Base-by-base conservation (phyloP, 2,329 filamentous ascomycete genomes). In the Didymella segeticola region DNA sequence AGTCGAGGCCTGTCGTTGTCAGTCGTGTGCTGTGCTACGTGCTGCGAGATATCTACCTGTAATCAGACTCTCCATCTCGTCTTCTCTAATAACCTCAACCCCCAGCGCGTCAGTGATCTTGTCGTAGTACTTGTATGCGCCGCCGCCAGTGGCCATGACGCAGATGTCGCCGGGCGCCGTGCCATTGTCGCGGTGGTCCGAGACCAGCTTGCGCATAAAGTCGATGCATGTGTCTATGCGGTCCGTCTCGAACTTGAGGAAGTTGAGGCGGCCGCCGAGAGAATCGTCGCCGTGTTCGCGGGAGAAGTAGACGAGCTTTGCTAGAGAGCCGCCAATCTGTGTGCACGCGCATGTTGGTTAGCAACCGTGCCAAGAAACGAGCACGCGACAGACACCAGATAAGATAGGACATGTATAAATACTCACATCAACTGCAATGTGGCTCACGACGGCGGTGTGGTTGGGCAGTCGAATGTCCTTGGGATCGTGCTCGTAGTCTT, bases 41-140 rank as follows among this genome's bases (percentile, higher is more conserved):
- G 5, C 11, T 20, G 15, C 20, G 15, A 10, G 19, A 7, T 31
- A 62, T 80, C 61, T 75, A 92, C 90, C 92, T 68, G 95, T 95
- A 60, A 99, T 99, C 53, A 99, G 79, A 72, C 95, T 99, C 75
- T 96, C 92, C 95, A 99, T 99, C 78, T 99, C 95, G 69, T 99
- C 95, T 76, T 98, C 95, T 36, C 92, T 83, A 67, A 93, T 80
- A 17, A 99, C 92, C 70, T 97, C 89, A 1, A 96, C 90, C 12
- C 90, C 90, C 43, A 99, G 79, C 4, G 88, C 86, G 58, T 93
- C 85, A 70, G 87, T 88, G 65, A 99, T 91, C 75, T 87, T 88
- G 73, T 98, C 92, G 75, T 98, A 97, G 78, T 90, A 99, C 75
- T 98, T 97, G 82, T 90, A 98, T 5, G 95, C 93, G 17, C 95